Evolutionary conservation across 169 alveolate genomes (phyloP), one percentile per base, ranked within the genome.

Genomic region (Pseudocohnilembus persalinus): DNA sequence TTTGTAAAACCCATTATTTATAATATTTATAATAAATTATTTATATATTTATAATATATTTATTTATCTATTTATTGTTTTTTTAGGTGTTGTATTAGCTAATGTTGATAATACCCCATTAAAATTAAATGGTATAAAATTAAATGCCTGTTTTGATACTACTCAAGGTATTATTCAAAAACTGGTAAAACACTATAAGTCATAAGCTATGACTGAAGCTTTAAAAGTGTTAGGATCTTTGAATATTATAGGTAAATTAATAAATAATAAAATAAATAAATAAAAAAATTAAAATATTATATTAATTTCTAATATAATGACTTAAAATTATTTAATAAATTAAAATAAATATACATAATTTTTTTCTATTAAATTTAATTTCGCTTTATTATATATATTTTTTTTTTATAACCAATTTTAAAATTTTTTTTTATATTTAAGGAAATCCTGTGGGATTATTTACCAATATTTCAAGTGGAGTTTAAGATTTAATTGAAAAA

Each of bases 31-130:
- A n/a, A n/a, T n/a, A n/a, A n/a, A n/a, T n/a, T n/a, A n/a, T n/a
- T n/a, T n/a, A n/a, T n/a, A n/a, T n/a, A n/a, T n/a, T n/a, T n/a
- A n/a, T n/a, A n/a, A 78, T 6, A 82, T 86, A 30, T 74, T 90
- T 30, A 75, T 87, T 27, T 78, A 87, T 63, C 68, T 90, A 20
- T 33, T 94, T n/a, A n/a, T n/a, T n/a, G n/a, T 29, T n/a, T n/a
- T n/a, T n/a, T n/a, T n/a, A n/a, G 97, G 96, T 27, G 84, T 94
- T 4, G 95, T 94, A 30, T 29, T 95, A 27, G 89, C 89, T 75
- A 92, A 93, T 82, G 93, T 95, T n/a, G 98, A 96, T 73, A 93
- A 91, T 68, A 97, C 96, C 35, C 97, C 97, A 0, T 73, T 96
- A n/a, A 83, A 85, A 35, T 77, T 95, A 6, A 92, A 92, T 77